Conservation (phyloP, 148 eudicot species). For the Diospyros lotus region DNA sequence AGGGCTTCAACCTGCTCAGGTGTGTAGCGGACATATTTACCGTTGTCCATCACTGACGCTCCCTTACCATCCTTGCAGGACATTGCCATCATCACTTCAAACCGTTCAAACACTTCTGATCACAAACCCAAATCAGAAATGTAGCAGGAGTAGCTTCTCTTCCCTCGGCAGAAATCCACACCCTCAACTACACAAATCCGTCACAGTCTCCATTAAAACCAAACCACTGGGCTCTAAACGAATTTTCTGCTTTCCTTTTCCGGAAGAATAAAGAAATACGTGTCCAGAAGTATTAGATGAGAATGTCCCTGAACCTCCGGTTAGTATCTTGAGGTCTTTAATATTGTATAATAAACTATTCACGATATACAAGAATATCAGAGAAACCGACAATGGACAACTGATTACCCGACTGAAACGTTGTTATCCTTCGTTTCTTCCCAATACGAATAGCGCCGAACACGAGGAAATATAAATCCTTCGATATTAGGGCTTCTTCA, state of each 20-base stretch:
- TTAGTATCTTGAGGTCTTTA: neutral
- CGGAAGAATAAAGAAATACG: no score
- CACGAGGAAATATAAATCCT: slow-evolving; percentile 21
- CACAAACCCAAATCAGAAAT: neutral
- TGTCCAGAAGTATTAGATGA: slow-evolving; percentile 5
- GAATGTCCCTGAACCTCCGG: slow-evolving; percentile 9
- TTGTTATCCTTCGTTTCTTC: slow-evolving; percentile 4
- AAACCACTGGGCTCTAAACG: slow-evolving; percentile 1
- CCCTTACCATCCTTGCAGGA: slow-evolving; percentile 86
- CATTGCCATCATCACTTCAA: slow-evolving; percentile 64
- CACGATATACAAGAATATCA: neutral
- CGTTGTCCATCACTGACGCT: slow-evolving; percentile 57
- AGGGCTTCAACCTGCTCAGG: slow-evolving; percentile 99
- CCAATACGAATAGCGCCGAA: slow-evolving; percentile 13
- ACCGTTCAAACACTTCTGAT: slow-evolving; percentile 5
- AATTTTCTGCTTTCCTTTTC: no score
- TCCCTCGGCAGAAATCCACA: neutral
- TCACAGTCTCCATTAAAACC: slow-evolving; percentile 1
- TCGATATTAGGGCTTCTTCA: neutral
- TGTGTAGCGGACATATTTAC: slow-evolving; percentile 89
- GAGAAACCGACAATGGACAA: slow-evolving; percentile 10
- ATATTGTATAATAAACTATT: neutral
- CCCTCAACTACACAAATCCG: neutral
- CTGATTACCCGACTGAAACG: slow-evolving; percentile 23
- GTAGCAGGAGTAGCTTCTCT: neutral